Evolutionary conservation across 129 eudicot species (phyloP), one percentile per base, ranked within the genome.

Genomic region (Ambrosia trifida): DNA sequence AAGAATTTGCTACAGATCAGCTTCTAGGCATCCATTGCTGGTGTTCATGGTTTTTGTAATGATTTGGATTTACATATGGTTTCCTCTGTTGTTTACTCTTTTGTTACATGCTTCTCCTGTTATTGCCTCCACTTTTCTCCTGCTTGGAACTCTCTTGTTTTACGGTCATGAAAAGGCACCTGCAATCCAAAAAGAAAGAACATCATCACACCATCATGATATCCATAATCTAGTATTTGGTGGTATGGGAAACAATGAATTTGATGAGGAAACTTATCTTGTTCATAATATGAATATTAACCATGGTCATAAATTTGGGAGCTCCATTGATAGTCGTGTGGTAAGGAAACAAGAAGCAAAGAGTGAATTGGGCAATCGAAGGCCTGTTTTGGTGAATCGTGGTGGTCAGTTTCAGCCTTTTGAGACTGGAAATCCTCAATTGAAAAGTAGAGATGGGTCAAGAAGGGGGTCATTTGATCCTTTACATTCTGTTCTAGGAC

Each of bases 51-150:
- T 83, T 61, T 54, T 83, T 65, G 60, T 85, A 56, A 50, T 90
- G 78, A 38, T 88, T 49, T 87, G 81, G 44, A 50, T 86, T 76
- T 68, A 86, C 61, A 84, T 83, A 81, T 79, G 78, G n/a, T 87
- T 74, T 65, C 97, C 99, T 41, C 70, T 75, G 4, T 11, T 90
- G 78, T 94, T 94, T 76, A 85, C 85, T 6, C 28, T 90, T 45
- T 81, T 95, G 76, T 60, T 95, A 2, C 80, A 89, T 81, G 88
- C 83, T 16, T 95, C 94, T 10, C 99, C 99, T 76, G 87, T 95
- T 45, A 85, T 95, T 83, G 78, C 85, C 53, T 82, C 93, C 69
- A 94, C 96, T 77, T 85, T 90, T 81, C 62, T 87, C 81, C 77
- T 90, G 73, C 97, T 94, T 72, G 97, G 97, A 59, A 84, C 91